These are phyloP conservation scores for Fusarium keratoplasticum DNA, from an alignment of 2,329 filamentous ascomycete genomes.

Conservation along the genomic window DNA sequence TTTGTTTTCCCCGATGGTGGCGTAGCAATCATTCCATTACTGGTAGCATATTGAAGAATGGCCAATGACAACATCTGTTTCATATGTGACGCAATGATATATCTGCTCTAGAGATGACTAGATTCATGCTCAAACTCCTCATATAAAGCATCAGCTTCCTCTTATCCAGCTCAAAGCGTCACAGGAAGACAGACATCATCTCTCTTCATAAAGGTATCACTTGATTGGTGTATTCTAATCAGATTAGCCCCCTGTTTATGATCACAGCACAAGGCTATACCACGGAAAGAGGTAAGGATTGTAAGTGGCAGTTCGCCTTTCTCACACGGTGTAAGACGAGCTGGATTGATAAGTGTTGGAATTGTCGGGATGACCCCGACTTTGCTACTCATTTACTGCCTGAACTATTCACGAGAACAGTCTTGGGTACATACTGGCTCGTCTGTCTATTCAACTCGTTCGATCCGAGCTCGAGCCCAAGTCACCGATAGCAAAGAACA, in stretches of 20 bases:
- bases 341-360: not conserved
- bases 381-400: not conserved
- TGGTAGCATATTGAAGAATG: not conserved
- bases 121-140: not conserved
- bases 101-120: not conserved
- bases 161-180: not conserved
- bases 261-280: not conserved
- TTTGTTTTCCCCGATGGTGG: not conserved
- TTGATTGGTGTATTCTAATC: not conserved
- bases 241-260: not conserved
- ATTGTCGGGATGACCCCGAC: not conserved
- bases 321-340: not conserved
- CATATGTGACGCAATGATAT: too few relatives aligned
- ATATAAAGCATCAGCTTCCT: not conserved
- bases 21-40: not conserved
- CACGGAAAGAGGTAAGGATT: not conserved
- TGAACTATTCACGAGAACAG: not conserved
- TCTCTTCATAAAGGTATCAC: not conserved
- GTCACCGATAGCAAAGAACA: not conserved
- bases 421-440: not conserved
- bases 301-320: not conserved
- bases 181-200: not conserved
- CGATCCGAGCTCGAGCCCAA: not conserved
- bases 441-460: not conserved
- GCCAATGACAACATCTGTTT: not conserved